These are phyloP conservation scores for Ophiocordyceps sinensis DNA, from an alignment of 2,329 filamentous ascomycete species.

Conservation along the genomic window DNA sequence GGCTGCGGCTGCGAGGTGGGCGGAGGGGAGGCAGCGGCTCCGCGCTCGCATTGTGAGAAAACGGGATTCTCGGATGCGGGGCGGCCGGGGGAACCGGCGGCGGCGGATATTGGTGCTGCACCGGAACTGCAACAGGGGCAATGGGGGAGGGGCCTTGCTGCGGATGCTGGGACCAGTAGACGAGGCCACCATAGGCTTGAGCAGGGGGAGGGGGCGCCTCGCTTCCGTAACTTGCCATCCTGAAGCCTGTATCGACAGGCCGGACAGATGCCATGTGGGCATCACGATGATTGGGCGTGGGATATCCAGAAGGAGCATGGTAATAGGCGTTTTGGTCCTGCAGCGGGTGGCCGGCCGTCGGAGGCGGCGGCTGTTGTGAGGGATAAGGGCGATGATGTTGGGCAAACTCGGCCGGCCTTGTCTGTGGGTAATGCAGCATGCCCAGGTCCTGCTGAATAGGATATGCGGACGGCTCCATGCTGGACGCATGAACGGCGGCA, in stretches of 20 bases:
- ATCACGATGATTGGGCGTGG: constrained; percentile 14
- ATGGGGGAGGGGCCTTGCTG: not conserved
- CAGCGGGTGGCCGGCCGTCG: not conserved
- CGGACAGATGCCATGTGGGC: constrained; percentile 13
- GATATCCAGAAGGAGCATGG: constrained; percentile 11
- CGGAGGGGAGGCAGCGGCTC: constrained; percentile 24
- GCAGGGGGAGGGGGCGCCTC: constrained; percentile 8
- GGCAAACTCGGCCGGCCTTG: constrained; percentile 13
- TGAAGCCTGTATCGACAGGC: constrained; percentile 17
- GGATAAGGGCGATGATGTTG: constrained; percentile 2
- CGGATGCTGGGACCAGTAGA: constrained; percentile 20
- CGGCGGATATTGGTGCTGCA: constrained; percentile 13
- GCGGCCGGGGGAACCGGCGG: constrained; percentile 5
- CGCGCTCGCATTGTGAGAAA: constrained; percentile 18
- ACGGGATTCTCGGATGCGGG: constrained; percentile 17
- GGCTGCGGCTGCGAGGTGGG: constrained; percentile 20
- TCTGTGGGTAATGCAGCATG: not conserved
- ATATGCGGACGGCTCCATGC: constrained; percentile 3
- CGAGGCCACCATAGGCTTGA: constrained; percentile 11
- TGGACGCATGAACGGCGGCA: constrained; percentile 9
- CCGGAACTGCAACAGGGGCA: constrained; percentile 2
- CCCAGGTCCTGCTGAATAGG: constrained; percentile 1
- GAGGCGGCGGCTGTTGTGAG: constrained; percentile 7
- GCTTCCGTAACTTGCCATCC: constrained; percentile 15
- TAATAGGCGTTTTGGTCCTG: constrained; percentile 12